Evolutionary conservation across 441 rosid genomes (phyloP).

Genomic region (Croton laevigatus): DNA sequence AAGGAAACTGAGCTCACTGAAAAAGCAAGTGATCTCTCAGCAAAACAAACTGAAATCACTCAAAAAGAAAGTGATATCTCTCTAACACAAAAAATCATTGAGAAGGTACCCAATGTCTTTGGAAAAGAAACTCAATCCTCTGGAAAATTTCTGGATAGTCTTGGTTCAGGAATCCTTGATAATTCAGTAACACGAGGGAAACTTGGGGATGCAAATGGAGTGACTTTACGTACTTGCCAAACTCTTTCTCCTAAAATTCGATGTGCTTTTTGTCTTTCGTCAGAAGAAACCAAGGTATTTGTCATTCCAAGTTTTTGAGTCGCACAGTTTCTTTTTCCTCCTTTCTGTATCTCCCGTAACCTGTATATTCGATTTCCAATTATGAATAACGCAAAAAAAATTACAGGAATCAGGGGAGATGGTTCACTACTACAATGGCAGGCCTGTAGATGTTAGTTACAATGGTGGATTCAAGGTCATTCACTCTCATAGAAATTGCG

Average conservation of each 20-base stretch:
- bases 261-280: conserved; percentile 83
- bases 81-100: background rate
- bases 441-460: conserved; percentile 57
- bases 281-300: conserved; percentile 65
- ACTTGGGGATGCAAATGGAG: conserved; percentile 22
- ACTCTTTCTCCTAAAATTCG: conserved; percentile 17
- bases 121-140: conserved; percentile 20
- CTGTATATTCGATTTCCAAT: background rate
- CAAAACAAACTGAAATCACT: conserved; percentile 1
- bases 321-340: background rate
- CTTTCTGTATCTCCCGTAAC: background rate
- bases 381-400: conserved; percentile 20
- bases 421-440: conserved; percentile 64
- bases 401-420: conserved; percentile 84
- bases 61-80: background rate
- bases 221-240: conserved; percentile 40
- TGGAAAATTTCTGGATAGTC: conserved; percentile 19
- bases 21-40: background rate
- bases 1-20: too few species aligned
- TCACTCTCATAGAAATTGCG: conserved; percentile 80
- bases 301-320: conserved; percentile 15
- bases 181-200: conserved; percentile 29
- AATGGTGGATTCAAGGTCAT: conserved; percentile 52
- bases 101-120: conserved; percentile 1
- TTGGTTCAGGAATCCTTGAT: conserved; percentile 21